phyloP scores from a whole-genome alignment of 1,284 basidiomycete genomes.

The Uromyces viciae-fabae region DNA sequence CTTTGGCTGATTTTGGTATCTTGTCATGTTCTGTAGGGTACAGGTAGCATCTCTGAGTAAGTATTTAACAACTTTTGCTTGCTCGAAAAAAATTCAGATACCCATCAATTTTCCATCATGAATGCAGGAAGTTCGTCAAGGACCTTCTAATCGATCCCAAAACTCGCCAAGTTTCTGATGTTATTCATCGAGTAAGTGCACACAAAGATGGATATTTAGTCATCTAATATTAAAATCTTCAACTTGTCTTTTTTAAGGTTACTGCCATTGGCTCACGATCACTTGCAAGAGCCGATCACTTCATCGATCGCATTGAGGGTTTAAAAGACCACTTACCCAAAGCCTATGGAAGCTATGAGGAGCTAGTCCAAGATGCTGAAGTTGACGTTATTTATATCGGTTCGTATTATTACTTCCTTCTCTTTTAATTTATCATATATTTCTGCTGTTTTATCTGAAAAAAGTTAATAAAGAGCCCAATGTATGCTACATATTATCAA shows the following conservation, averaged over 20 bases:
- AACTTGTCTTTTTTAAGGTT: slow-evolving; percentile 55
- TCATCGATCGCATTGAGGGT: slow-evolving; percentile 60
- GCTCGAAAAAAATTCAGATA: not conserved
- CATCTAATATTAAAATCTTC: not conserved
- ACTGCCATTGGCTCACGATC: slow-evolving; percentile 71
- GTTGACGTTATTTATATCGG: slow-evolving; percentile 60
- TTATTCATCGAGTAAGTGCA: slow-evolving; percentile 63
- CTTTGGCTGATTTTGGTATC: not conserved
- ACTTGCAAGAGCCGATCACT: slow-evolving; percentile 66
- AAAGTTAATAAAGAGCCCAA: too few species aligned
- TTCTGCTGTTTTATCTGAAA: too few species aligned
- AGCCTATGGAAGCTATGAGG: slow-evolving; percentile 72
- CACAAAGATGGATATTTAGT: not conserved
- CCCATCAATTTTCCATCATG: not conserved
- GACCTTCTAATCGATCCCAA: slow-evolving; percentile 56
- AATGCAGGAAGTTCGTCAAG: slow-evolving; percentile 52
- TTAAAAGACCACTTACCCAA: slow-evolving; percentile 53
- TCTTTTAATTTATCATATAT: not conserved
- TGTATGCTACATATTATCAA: not conserved
- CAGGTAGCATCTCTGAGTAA: slow-evolving; percentile 18
- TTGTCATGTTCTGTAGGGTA: not conserved
- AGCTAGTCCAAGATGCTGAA: slow-evolving; percentile 69
- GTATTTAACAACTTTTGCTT: not conserved
- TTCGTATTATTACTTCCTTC: not conserved
- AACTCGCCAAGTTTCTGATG: slow-evolving; percentile 65